Evolutionary conservation across 2,329 filamentous ascomycete species (phyloP).

Genomic region (Pyricularia sp.): DNA sequence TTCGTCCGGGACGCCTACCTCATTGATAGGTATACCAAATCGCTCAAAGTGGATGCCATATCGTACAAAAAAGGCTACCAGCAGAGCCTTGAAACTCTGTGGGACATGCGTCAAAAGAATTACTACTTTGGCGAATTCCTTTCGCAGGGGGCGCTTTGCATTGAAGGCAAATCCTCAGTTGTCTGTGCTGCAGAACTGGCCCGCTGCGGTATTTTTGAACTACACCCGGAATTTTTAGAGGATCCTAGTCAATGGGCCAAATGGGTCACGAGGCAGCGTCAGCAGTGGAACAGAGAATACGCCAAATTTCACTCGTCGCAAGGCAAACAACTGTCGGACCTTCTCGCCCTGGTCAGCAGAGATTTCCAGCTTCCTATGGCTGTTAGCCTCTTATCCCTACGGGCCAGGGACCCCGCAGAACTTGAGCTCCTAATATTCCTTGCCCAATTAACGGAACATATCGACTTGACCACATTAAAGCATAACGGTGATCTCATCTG

Average conservation of each 20-base stretch:
- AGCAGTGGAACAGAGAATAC: neutral
- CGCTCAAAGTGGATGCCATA: neutral
- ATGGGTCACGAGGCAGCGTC: neutral
- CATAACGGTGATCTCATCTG: neutral
- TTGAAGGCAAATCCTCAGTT: neutral
- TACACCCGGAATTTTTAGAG: neutral
- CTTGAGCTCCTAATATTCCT: neutral
- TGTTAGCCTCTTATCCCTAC: neutral
- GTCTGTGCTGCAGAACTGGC: neutral
- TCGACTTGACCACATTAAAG: neutral
- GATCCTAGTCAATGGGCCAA: neutral
- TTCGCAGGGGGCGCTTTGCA: neutral
- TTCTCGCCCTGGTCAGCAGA: neutral
- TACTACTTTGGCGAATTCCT: neutral
- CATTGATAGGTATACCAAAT: neutral
- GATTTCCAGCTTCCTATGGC: neutral
- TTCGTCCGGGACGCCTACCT: neutral
- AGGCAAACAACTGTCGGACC: neutral
- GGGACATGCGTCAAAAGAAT: neutral
- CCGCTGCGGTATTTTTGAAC: neutral
- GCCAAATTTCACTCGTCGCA: neutral
- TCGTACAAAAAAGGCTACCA: neutral
- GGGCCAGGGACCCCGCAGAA: neutral
- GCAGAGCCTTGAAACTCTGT: neutral
- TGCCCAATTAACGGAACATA: neutral